Percentiles rank a stretch among this genome's conserved stretches.
These are phyloP conservation scores for Diutina ranongensis DNA, from an alignment of 1,139 yeast species.

Conservation along the genomic window DNA sequence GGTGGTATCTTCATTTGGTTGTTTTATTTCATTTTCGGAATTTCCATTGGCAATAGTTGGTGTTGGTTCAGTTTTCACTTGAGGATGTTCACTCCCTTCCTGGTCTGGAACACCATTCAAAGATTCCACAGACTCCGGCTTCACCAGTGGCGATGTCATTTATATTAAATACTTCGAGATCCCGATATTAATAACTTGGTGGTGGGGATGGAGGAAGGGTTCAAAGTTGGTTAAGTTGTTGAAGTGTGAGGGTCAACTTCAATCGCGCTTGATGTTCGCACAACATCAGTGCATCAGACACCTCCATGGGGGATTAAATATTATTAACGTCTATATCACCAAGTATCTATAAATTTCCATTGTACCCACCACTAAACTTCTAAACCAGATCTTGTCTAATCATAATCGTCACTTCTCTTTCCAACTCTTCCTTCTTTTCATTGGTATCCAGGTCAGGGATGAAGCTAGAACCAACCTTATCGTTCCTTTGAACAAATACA, in stretches of 20 bases:
- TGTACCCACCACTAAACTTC: background rate
- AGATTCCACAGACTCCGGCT: background rate
- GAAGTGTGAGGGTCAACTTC: too few relatives aligned
- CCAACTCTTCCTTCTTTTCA: background rate
- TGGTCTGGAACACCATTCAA: background rate
- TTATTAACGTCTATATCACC: too few relatives aligned
- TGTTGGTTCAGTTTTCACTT: background rate
- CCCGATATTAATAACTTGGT: too few relatives aligned
- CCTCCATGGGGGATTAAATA: too few relatives aligned
- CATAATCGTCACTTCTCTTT: background rate
- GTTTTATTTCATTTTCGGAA: background rate
- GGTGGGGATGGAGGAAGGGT: too few relatives aligned
- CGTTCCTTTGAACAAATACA: conserved; percentile 15
- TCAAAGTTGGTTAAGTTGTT: too few relatives aligned
- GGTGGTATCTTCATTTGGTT: too few relatives aligned
- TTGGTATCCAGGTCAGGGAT: background rate
- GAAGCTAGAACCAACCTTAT: background rate
- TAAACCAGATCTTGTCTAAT: background rate
- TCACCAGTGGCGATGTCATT: background rate
- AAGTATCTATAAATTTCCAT: background rate
- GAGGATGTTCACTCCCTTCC: background rate
- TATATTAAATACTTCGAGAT: too few relatives aligned
- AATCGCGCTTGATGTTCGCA: too few relatives aligned
- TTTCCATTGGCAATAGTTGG: background rate
- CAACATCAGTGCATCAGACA: background rate